Base-by-base conservation (phyloP, 2,329 filamentous ascomycete genomes). In the Alternaria sp. region DNA sequence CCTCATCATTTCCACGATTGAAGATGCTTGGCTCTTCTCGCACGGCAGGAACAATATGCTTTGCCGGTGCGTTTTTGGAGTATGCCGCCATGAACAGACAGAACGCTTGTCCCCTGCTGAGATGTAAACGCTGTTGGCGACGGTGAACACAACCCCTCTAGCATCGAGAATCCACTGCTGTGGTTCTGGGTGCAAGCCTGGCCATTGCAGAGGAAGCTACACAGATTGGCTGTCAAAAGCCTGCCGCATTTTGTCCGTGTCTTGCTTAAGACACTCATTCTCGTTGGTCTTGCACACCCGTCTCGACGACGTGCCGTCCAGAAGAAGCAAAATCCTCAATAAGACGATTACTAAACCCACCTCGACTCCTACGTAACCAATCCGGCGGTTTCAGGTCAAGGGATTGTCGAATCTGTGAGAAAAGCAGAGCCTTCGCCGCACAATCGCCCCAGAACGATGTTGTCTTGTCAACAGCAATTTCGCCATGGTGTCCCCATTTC, bases 401-500 rank as follows among this genome's bases (percentile, higher is more conserved):
- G 57, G n/a, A 57, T 61, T 57, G 59, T 52, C 46, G 11, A 17
- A 21, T 30, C 19, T 17, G 26, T 36, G 54, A 51, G 49, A 36
- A 57, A 45, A 57, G 40, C 36, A 51, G 25, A 19, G 32, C 21
- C 26, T 30, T 17, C 26, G 44, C 54, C n/a, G 19, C 59, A 51
- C 19, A 23, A 30, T 44, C n/a, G 49, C 54, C 26, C 47, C 13
- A 30, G 40, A 46, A 23, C 28, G 49, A 60, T 40, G 47, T 30
- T 21, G 36, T 62, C 28, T 51, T 55, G 32, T 65, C 47, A 45
- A 56, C 21, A 59, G 54, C 57, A 63, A 63, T 63, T 56, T 64
- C 45, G 50, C 51, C 59, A 43, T 64, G 46, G 57, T 60, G 13
- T 63, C 51, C 61, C 56, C 61, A 63, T 60, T 63, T 60, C 51